Evolutionary conservation across 306 rosid genomes (phyloP).

Genomic region (Quercus gilva): DNA sequence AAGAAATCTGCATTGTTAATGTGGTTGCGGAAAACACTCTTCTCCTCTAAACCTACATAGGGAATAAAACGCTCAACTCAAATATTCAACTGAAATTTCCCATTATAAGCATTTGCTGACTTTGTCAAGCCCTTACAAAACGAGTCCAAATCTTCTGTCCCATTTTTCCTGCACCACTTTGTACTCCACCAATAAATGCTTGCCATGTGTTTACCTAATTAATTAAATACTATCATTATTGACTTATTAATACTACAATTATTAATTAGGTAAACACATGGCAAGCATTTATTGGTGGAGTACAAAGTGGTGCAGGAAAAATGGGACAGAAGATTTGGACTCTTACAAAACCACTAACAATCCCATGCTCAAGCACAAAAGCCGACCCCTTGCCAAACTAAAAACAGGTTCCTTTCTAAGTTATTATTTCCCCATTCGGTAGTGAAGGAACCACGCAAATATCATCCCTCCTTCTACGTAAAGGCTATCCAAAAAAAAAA

Average conservation of each 20-base stretch:
- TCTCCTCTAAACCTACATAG: not conserved
- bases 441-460: not conserved
- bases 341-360: not conserved
- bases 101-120: constrained; percentile 24
- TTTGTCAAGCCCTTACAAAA: constrained; percentile 24
- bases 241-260: no score
- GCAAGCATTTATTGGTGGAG: no score
- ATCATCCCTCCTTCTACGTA: constrained; percentile 8
- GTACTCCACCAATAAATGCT: no score
- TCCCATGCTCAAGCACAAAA: not conserved
- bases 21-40: constrained; percentile 21
- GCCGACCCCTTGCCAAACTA: not conserved
- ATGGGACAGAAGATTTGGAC: no score
- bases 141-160: no score
- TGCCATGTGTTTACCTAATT: no score
- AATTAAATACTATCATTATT: no score
- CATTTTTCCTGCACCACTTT: no score
- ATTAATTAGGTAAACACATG: no score
- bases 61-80: not conserved
- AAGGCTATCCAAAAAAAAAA: no score
- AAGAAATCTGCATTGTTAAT: not conserved
- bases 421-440: not conserved
- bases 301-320: no score
- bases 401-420: not conserved
- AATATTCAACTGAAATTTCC: constrained; percentile 8